These are phyloP conservation scores for Aspergillus costaricaensis DNA, from an alignment of 2,329 filamentous ascomycete genomes.

Conservation along the genomic window DNA sequence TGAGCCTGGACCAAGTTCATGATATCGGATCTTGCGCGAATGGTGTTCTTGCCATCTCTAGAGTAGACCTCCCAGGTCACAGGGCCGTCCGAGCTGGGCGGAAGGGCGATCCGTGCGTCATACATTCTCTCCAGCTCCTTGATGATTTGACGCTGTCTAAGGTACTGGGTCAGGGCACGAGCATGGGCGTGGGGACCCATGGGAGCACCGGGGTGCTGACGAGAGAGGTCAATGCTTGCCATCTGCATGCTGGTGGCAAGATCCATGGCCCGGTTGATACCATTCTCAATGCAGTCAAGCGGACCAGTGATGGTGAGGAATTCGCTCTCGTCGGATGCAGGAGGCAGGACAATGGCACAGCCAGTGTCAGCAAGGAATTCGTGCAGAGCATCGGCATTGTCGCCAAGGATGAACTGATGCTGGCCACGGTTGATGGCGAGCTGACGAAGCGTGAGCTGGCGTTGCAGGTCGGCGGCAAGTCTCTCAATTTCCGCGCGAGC, in stretches of 20 bases:
- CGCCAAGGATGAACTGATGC: slow-evolving; percentile 93
- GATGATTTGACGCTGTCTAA: slow-evolving; percentile 78
- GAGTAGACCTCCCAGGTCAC: slow-evolving; percentile 88
- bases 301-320: slow-evolving; percentile 83
- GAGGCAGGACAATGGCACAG: slow-evolving; percentile 80
- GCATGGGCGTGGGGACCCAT: slow-evolving; percentile 76
- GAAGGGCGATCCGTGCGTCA: slow-evolving; percentile 83
- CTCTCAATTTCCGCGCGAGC: slow-evolving; percentile 79
- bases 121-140: slow-evolving; percentile 78
- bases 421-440: slow-evolving; percentile 80
- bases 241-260: slow-evolving; percentile 85
- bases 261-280: slow-evolving; percentile 81
- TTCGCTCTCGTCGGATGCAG: slow-evolving; percentile 75
- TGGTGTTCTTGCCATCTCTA: slow-evolving; percentile 75
- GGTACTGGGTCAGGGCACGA: slow-evolving; percentile 81
- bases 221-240: slow-evolving; percentile 77
- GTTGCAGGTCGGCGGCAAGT: slow-evolving; percentile 72
- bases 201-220: slow-evolving; percentile 73
- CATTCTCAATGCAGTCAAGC: slow-evolving; percentile 69
- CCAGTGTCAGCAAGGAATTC: slow-evolving; percentile 90
- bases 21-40: slow-evolving; percentile 52
- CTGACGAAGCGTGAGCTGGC: slow-evolving; percentile 75
- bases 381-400: slow-evolving; percentile 74
- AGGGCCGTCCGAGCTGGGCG: slow-evolving; percentile 64
- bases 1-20: slow-evolving; percentile 52